Percentiles rank a stretch among this genome's conserved stretches.
phyloP scores from a whole-genome alignment of 495 filamentous ascomycete species.

The Penicillium lagena region DNA sequence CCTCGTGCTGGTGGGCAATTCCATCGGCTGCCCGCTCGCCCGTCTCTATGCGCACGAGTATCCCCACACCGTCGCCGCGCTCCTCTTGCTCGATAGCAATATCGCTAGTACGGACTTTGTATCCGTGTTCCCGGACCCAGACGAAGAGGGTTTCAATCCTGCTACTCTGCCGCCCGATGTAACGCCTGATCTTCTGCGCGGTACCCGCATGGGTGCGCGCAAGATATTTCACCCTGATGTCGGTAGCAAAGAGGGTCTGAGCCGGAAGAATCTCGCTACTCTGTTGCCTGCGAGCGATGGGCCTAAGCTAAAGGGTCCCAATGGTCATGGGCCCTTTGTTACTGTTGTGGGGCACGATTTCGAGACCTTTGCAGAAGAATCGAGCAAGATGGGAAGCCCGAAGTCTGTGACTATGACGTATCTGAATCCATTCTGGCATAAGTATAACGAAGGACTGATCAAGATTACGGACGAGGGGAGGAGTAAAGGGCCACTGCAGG shows the following conservation, averaged over 20 bases:
- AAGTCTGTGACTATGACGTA: slow-evolving; percentile 41
- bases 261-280: slow-evolving; percentile 38
- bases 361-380: slow-evolving; percentile 49
- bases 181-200: slow-evolving; percentile 37
- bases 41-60: slow-evolving; percentile 48
- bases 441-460: slow-evolving; percentile 50
- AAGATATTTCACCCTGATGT: slow-evolving; percentile 47
- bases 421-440: slow-evolving; percentile 48
- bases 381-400: slow-evolving; percentile 25
- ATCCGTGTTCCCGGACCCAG: slow-evolving; percentile 55
- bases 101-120: slow-evolving; percentile 56
- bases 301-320: slow-evolving; percentile 38
- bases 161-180: slow-evolving; percentile 33
- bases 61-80: slow-evolving; percentile 36
- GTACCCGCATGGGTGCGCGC: slow-evolving; percentile 31
- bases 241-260: slow-evolving; percentile 49
- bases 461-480: slow-evolving; percentile 34
- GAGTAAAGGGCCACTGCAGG: slow-evolving; percentile 42
- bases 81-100: slow-evolving; percentile 56
- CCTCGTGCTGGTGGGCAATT: slow-evolving; percentile 50
- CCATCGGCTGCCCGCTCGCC: slow-evolving; percentile 53
- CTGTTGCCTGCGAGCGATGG: slow-evolving; percentile 45
- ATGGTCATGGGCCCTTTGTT: slow-evolving; percentile 33
- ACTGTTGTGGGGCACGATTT: slow-evolving; percentile 58
- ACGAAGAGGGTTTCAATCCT: slow-evolving; percentile 39